Percentiles rank a stretch among this genome's conserved stretches.
phyloP scores from a whole-genome alignment of 78 protist species.

The Tieghemostelium lacteum region DNA sequence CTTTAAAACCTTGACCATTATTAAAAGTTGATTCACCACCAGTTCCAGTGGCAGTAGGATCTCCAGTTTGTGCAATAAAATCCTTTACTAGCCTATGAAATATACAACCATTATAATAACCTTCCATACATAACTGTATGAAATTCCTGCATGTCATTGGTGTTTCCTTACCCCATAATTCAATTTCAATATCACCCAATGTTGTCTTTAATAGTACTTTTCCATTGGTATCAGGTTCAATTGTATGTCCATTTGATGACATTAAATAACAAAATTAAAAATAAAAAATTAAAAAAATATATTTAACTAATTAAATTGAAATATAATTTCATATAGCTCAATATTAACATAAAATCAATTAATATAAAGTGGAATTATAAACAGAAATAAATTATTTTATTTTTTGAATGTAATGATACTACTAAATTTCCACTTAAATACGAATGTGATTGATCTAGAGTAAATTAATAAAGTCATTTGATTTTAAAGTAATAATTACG shows the following conservation, averaged over 20 bases:
- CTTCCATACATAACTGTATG: conserved; percentile 88
- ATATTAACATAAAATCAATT: no score
- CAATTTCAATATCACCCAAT: conserved; percentile 92
- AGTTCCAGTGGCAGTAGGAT: conserved; percentile 95
- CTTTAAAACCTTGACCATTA: conserved; percentile 83
- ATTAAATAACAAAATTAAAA: no score
- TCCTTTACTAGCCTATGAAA: conserved; percentile 93
- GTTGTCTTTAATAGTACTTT: conserved; percentile 92
- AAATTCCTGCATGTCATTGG: conserved; percentile 92
- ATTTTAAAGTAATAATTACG: no score
- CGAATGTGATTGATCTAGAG: no score
- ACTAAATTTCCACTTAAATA: no score
- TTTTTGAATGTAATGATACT: no score
- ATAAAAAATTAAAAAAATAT: no score
- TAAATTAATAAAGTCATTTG: no score
- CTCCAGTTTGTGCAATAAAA: conserved; percentile 96
- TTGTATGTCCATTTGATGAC: not conserved
- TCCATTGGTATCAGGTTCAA: conserved; percentile 92
- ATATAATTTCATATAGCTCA: no score
- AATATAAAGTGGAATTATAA: no score
- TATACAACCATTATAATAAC: conserved; percentile 91
- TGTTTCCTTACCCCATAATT: conserved; percentile 95
- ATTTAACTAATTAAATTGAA: no score
- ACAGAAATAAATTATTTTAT: no score
- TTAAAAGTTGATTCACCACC: conserved; percentile 93